phyloP scores from a whole-genome alignment of 2,329 filamentous ascomycete genomes.

The Emericellopsis atlantica region DNA sequence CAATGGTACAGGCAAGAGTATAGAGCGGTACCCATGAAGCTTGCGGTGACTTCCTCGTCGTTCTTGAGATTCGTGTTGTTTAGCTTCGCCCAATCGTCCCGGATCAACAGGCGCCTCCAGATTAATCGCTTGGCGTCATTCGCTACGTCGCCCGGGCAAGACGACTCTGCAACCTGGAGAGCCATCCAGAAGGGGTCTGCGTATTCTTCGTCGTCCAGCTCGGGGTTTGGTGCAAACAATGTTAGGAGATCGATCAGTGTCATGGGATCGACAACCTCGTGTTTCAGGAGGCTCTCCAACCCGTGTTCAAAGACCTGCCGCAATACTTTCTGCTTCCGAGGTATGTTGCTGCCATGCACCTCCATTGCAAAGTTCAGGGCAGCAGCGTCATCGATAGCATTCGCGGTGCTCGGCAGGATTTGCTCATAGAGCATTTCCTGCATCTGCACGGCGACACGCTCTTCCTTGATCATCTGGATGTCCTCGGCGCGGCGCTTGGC shows the following conservation, averaged over 20 bases:
- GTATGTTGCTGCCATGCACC: slow-evolving; percentile 42
- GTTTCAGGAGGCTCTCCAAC: slow-evolving; percentile 56
- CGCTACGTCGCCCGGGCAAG: slow-evolving; percentile 40
- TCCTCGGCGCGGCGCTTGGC: slow-evolving; percentile 25
- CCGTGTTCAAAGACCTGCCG: slow-evolving; percentile 58
- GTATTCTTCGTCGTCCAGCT: slow-evolving; percentile 10
- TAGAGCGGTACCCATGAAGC: slow-evolving; percentile 52
- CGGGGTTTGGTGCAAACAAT: slow-evolving; percentile 37
- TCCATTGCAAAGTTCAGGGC: slow-evolving; percentile 67
- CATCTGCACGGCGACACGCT: slow-evolving; percentile 59
- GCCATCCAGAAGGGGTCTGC: slow-evolving; percentile 66
- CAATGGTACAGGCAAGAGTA: slow-evolving; percentile 55
- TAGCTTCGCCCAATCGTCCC: slow-evolving; percentile 72
- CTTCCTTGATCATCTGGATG: slow-evolving; percentile 43
- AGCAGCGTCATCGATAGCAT: slow-evolving; percentile 68
- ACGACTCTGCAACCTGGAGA: slow-evolving; percentile 46
- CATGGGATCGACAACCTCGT: slow-evolving; percentile 56
- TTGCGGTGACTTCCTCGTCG: slow-evolving; percentile 52
- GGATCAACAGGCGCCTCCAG: slow-evolving; percentile 77
- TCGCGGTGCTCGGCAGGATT: slow-evolving; percentile 52
- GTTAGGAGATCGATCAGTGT: slow-evolving; percentile 67
- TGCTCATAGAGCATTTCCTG: slow-evolving; percentile 68
- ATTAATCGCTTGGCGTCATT: slow-evolving; percentile 50
- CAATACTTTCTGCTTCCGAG: slow-evolving; percentile 52
- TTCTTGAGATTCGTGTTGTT: slow-evolving; percentile 67